Evolutionary conservation across 2,329 filamentous ascomycete species (phyloP).

Genomic region (Cladosporium sp.): DNA sequence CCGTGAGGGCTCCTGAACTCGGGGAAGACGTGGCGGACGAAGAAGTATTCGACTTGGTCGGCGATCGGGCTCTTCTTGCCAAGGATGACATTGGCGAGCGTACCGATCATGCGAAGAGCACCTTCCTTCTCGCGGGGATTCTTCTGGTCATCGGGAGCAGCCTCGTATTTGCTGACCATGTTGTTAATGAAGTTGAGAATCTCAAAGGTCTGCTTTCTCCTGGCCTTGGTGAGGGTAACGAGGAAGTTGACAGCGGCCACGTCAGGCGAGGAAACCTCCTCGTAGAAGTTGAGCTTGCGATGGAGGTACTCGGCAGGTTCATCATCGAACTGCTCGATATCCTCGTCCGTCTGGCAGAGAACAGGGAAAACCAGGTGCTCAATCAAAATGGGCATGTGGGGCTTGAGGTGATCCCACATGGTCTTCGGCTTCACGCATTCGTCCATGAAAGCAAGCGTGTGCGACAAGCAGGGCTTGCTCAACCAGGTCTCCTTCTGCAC

Average conservation of each 20-base stretch:
- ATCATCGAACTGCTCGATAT: constrained; percentile 89
- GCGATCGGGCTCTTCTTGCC: constrained; percentile 98
- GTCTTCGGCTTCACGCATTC: constrained; percentile 96
- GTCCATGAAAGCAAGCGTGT: constrained; percentile 91
- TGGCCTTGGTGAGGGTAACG: constrained; percentile 87
- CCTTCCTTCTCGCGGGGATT: constrained; percentile 95
- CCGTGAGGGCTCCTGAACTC: constrained; percentile 93
- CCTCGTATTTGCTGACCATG: constrained; percentile 90
- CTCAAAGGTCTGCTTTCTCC: constrained; percentile 93
- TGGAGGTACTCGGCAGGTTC: constrained; percentile 97
- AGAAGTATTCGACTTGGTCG: constrained; percentile 96
- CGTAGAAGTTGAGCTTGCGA: constrained; percentile 95
- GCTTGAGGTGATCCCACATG: constrained; percentile 93
- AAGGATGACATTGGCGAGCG: constrained; percentile 86
- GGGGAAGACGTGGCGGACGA: constrained; percentile 96
- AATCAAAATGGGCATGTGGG: constrained; percentile 88
- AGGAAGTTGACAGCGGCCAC: constrained; percentile 96
- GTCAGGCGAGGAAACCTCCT: constrained; percentile 92
- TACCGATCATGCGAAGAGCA: constrained; percentile 94
- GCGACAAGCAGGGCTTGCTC: constrained; percentile 89
- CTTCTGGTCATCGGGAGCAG: constrained; percentile 81
- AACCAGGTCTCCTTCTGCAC: constrained; percentile 92
- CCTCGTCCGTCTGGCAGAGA: constrained; percentile 86
- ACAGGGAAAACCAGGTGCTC: constrained; percentile 96
- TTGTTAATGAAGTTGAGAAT: constrained; percentile 94